phyloP scores from a whole-genome alignment of 1,284 basidiomycete genomes.

The Fomitiporia mediterranea region DNA sequence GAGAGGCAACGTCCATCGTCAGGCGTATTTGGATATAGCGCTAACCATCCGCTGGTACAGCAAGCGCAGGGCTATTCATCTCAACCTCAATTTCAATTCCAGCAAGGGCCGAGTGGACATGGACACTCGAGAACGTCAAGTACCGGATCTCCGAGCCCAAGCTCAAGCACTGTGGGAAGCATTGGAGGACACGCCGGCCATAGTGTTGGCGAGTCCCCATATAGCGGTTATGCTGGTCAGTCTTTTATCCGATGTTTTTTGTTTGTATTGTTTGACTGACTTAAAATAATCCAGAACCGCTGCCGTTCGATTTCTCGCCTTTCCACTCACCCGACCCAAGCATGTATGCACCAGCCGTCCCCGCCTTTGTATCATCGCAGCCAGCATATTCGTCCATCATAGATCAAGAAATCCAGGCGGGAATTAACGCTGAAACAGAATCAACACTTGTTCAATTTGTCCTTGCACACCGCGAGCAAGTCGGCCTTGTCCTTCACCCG shows the following conservation, averaged over 20 bases:
- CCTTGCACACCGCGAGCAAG: constrained; percentile 68
- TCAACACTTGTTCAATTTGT: constrained; percentile 49
- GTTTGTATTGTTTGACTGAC: neutral
- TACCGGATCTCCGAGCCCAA: constrained; percentile 53
- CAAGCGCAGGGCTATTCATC: neutral
- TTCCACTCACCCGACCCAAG: constrained; percentile 4
- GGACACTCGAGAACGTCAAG: constrained; percentile 49
- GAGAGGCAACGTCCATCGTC: constrained; percentile 6
- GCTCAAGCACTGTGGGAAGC: constrained; percentile 20
- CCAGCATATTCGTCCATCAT: constrained; percentile 9
- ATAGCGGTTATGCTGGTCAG: constrained; percentile 13
- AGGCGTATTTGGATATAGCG: constrained; percentile 14
- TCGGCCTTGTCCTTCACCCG: constrained; percentile 62
- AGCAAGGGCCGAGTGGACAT: constrained; percentile 33
- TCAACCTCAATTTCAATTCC: neutral
- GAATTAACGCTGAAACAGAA: constrained; percentile 47
- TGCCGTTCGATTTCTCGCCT: constrained; percentile 1
- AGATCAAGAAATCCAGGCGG: constrained; percentile 38
- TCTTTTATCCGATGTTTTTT: neutral
- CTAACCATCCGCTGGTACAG: constrained; percentile 9
- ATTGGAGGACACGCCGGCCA: neutral
- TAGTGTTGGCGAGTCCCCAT: constrained; percentile 7
- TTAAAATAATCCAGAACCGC: neutral
- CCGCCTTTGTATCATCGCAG: neutral
- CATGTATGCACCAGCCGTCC: neutral